Base-by-base conservation (phyloP, 352 stramenopile genomes). In the Globisporangium yorkense region DNA sequence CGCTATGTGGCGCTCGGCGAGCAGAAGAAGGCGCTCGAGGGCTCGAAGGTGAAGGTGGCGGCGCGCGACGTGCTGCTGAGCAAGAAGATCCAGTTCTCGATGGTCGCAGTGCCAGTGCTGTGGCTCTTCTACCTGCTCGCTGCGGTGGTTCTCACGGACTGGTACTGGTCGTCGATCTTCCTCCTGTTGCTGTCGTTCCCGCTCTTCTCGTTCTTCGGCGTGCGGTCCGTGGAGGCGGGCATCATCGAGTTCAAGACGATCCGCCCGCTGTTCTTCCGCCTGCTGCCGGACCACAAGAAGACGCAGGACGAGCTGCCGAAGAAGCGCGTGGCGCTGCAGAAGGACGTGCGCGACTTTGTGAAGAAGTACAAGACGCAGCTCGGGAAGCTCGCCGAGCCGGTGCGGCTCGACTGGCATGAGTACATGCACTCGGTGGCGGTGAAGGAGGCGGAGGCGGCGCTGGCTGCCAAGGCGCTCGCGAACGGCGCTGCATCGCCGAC, bases 31-130 rank as follows among this genome's bases (percentile, higher is more conserved):
- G 83, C 85, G 24, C 70, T 95, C 0, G 82, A 83, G 21, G 82
- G 85, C 9, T 97, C 88, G 51, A 95, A 89, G 54, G 92, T 98
- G 53, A 98, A 98, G 62, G 83, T 98, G 41, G 72, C 80, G 21
- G 92, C 77, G 33, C 80, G 83, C 18, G 92, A 98, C 54, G 92
- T 98, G 5, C 55, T 97, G 47, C 57, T 97, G 21, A 96, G 83
- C 67, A 96, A 97, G 72, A 98, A 98, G 71, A 97, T 98, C 57
- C 75, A 92, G 54, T 93, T 97, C 48, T 97, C 86, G 39, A 94
- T 97, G 35, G 74, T 97, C 37, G 83, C 93, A 0, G 87, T 98
- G 51, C 90, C 90, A 12, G 60, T 81, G 54, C 74, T 98, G 9
- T 96, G 88, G 77, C 57, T 96, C 56, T 70, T 89, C 40, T 97